These are phyloP conservation scores for Meyerozyma carpophila DNA, from an alignment of 1,139 yeast genomes.

Conservation along the genomic window DNA sequence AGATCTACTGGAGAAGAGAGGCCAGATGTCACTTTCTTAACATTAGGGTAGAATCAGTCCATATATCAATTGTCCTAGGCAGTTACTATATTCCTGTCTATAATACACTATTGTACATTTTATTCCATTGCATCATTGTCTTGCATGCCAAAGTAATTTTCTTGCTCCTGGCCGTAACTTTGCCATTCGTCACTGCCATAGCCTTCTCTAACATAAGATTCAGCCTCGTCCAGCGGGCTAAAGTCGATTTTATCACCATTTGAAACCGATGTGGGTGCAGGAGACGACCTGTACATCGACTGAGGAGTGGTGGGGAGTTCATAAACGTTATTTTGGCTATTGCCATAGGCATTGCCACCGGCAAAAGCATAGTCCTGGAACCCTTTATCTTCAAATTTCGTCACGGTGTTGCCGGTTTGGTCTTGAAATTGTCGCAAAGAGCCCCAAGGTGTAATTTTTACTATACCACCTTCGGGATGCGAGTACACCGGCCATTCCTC, in stretches of 20 bases:
- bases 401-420: conserved; percentile 8
- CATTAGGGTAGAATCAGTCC: too few relatives aligned
- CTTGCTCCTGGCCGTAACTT: conserved; percentile 12
- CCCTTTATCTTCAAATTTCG: conserved; percentile 11
- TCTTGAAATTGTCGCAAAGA: conserved; percentile 11
- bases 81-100: not conserved
- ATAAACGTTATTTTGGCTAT: conserved; percentile 13
- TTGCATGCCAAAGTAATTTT: conserved; percentile 12
- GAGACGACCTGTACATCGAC: conserved; percentile 10
- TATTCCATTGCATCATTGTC: conserved; percentile 5
- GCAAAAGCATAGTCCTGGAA: conserved; percentile 10
- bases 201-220: conserved; percentile 34
- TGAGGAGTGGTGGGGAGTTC: conserved; percentile 12
- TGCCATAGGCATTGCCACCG: conserved; percentile 13
- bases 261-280: conserved; percentile 10
- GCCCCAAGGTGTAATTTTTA: conserved; percentile 65
- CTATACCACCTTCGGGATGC: conserved; percentile 62
- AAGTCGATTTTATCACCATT: conserved; percentile 2
- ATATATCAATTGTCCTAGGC: too few relatives aligned
- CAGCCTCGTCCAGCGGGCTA: conserved; percentile 30
- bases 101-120: not conserved
- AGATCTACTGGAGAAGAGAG: too few relatives aligned
- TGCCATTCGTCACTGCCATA: conserved; percentile 9
- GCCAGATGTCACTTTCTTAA: too few relatives aligned
- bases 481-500: conserved; percentile 57